Base-by-base conservation (phyloP, 2,329 filamentous ascomycete species). In the Diplocarpon rosae region DNA sequence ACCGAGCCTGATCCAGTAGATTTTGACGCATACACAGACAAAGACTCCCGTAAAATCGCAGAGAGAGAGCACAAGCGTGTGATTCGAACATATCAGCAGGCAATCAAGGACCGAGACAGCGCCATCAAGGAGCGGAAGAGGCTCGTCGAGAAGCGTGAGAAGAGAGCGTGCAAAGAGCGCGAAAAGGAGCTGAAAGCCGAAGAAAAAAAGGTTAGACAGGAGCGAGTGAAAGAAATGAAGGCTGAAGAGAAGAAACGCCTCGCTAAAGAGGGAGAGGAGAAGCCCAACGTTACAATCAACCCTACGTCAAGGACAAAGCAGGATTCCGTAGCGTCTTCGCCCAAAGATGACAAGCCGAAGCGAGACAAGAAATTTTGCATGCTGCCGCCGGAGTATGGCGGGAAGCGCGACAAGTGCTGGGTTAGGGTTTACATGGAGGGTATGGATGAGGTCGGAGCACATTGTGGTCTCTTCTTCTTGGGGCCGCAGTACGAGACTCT, bases 401-500 rank as follows among this genome's bases (percentile, higher is more conserved):
- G 77, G 6, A 66, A 69, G 48, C 66, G 70, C 35, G 86, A 94
- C 60, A 66, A 73, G 4, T 76, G 80, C 13, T 95, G 89, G 88
- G 68, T 88, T 1, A 71, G 80, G 36, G 75, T 95, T 2, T 80
- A 79, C 56, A 92, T 95, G 84, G 74, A 82, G 46, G 80, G 78
- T 42, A 78, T 92, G 49, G 88, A 94, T 59, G 85, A 94, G 63
- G 83, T 94, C 1, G 80, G 77, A 6, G 89, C 88, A 9, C 88
- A 94, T 61, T 90, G 85, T 50, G 81, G 83, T 0, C 66, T 95
- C 41, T 95, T 94, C 65, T 76, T 85, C 11, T 65, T 78, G 0
- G 80, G 82, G 6, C 71, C 78, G 48, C 80, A 85, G 46, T 90
- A 92, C 58, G 83, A 88, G 55, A 66, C 65, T 51, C 66, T 90